Evolutionary conservation across 352 stramenopile species (phyloP), one percentile per base, ranked within the genome.

Genomic region (Globisporangium irregulare): DNA sequence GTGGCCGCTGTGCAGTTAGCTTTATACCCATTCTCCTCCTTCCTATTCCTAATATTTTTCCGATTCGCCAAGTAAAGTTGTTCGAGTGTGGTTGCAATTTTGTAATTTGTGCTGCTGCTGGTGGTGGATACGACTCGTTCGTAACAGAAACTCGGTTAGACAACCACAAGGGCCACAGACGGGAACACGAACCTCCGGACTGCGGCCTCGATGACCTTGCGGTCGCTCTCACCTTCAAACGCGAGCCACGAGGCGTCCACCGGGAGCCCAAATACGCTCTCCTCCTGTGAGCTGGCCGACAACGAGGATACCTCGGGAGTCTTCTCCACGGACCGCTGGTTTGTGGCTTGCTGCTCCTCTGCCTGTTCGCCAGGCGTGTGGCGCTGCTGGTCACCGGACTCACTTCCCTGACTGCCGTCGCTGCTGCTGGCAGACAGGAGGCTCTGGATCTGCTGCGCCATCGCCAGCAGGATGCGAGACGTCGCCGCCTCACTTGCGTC

Each of bases 171-270:
- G 15, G 27, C 27, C 29, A 5, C 24, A 10, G 58, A 59, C 15
- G 54, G 6, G 15, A 20, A 20, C 27, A 59, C 38, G 36, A 67
- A 71, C 18, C 62, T 64, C 61, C 65, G 60, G 61, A 77, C 51
- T 6, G 70, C 72, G 12, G 63, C 15, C 36, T 77, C 67, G 48
- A 81, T 59, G n/a, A 32, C 67, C 1, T 62, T 61, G 48, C 62
- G 73, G 36, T 81, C 75, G 15, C 27, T 54, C 0, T 25, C n/a
- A 7, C 62, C 66, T 27, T 66, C 59, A 57, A 73, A 75, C 25
- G 73, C 75, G 38, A 81, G 79, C 75, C 75, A 81, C 32, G 70
- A 69, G 12, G 53, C 32, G 9, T 72, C 43, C 22, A 71, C 51
- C 32, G 51, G 24, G 0, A 54, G 34, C 27, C 50, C 29, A 2